Percentiles rank a stretch among this genome's conserved stretches.
phyloP scores from a whole-genome alignment of 1,139 yeast species.

The Pichia sp. region DNA sequence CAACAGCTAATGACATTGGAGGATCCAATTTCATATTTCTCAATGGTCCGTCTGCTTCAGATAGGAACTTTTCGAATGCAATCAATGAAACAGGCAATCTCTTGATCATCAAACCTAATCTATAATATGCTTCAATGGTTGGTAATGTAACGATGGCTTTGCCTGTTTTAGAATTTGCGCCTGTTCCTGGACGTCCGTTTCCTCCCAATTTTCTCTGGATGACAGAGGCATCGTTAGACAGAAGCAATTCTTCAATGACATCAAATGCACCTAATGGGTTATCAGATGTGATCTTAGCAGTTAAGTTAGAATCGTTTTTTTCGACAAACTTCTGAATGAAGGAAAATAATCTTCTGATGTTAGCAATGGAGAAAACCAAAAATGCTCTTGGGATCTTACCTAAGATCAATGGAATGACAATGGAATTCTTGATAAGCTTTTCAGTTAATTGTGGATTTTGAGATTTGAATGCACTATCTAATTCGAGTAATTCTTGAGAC shows the following conservation, averaged over 20 bases:
- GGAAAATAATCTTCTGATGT: constrained; percentile 66
- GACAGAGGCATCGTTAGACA: constrained; percentile 35
- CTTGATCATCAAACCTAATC: constrained; percentile 52
- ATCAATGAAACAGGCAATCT: constrained; percentile 58
- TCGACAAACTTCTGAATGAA: constrained; percentile 39
- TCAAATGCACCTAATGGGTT: constrained; percentile 32
- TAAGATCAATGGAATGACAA: constrained; percentile 53
- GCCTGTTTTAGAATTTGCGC: constrained; percentile 27
- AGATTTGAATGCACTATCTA: constrained; percentile 27
- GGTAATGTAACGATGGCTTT: constrained; percentile 46
- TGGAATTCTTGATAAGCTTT: constrained; percentile 22
- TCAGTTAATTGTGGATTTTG: constrained; percentile 24
- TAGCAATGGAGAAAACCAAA: constrained; percentile 66
- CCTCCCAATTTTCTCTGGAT: constrained; percentile 15
- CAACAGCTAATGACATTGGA: constrained; percentile 44
- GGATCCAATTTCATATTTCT: constrained; percentile 33
- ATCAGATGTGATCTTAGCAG: constrained; percentile 27
- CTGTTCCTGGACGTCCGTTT: constrained; percentile 9
- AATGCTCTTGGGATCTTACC: constrained; percentile 72
- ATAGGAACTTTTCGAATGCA: constrained; percentile 60
- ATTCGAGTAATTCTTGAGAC: constrained; percentile 60
- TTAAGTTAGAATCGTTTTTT: constrained; percentile 31
- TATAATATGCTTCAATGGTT: constrained; percentile 51
- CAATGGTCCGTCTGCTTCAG: constrained; percentile 47
- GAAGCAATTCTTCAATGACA: constrained; percentile 40